Conservation (phyloP, 768 basidiomycete genomes). For the Melanogaster broomeanus region DNA sequence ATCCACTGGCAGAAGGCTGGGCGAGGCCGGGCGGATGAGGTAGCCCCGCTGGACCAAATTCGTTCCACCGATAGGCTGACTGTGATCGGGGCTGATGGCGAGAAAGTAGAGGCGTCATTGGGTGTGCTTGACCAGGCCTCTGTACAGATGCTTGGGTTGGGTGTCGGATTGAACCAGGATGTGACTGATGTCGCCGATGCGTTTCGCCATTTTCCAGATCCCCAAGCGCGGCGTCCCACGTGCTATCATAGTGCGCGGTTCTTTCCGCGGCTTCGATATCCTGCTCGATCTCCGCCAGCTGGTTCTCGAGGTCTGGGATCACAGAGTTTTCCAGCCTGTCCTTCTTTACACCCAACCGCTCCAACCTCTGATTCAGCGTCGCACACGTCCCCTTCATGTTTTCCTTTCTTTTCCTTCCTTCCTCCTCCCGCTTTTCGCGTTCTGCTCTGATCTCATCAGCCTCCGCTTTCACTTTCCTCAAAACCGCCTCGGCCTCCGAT, state of each 20-base stretch:
- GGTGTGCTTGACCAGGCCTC: conserved; percentile 9
- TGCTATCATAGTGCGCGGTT: conserved; percentile 24
- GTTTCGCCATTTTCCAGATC: conserved; percentile 18
- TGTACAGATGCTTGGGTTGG: conserved; percentile 9
- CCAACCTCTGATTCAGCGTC: conserved; percentile 58
- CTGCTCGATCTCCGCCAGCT: conserved; percentile 56
- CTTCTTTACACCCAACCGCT: conserved; percentile 62
- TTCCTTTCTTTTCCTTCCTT: conserved; percentile 56
- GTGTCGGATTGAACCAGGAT: conserved; percentile 32
- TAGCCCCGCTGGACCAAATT: conserved; percentile 10
- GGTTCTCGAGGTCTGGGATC: conserved; percentile 68
- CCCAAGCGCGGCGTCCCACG: conserved; percentile 12
- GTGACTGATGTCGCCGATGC: conserved; percentile 25
- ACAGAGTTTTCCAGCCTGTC: conserved; percentile 63
- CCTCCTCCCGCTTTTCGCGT: conserved; percentile 49
- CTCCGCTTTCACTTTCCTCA: conserved; percentile 40
- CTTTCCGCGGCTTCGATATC: conserved; percentile 52
- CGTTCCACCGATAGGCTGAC: conserved; percentile 22
- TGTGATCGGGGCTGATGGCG: conserved; percentile 30
- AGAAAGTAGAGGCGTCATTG: conserved; percentile 25
- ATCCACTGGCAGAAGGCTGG: conserved; percentile 13
- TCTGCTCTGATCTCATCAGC: conserved; percentile 48
- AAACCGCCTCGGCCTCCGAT: conserved; percentile 41
- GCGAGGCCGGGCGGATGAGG: conserved; percentile 17
- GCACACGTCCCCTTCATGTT: conserved; percentile 58